Evolutionary conservation across 2,329 filamentous ascomycete genomes (phyloP), one percentile per base, ranked within the genome.

Genomic region (Xylaria polymorpha): DNA sequence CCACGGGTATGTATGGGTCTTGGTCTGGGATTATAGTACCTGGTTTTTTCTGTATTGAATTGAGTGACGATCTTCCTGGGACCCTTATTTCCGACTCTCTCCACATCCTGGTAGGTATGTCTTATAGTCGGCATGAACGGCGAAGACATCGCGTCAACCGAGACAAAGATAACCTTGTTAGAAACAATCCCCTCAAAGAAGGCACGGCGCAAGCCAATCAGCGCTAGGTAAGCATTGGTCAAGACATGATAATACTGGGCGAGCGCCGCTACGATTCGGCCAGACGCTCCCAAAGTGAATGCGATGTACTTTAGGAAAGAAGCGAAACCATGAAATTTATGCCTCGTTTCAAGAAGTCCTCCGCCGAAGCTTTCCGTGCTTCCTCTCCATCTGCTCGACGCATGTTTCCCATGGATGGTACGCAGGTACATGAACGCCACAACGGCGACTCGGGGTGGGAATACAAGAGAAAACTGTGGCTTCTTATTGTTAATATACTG

Each of bases 1-100:
- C 66, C 50, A 59, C 70, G 62, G 70, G 48, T 69, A 70, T 67
- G 64, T 70, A 65, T 71, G 67, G 64, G 62, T 69, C 61, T 64
- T 58, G 14, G 41, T 56, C 43, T 58, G 60, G 56, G 60, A 66
- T 63, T 20, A 39, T 61, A 41, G 56, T 68, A 64, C 66, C 62
- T 71, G 68, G 50, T 64, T 69, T 55, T 41, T 46, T 32, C 4
- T 32, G 15, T 25, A 22, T 48, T 55, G 48, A 57, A 61, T 50
- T 46, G 18, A 57, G 50, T 44, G 61, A 43, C 20, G 55, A 68
- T 61, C 39, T 50, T 50, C 32, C 48, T 57, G 22, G 39, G 48
- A 57, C 56, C 41, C 20, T 65, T 37, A 4, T 37, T 51, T 51
- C 25, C 46, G 56, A 35, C 50, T 62, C 37, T 9, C 50, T 32